These are phyloP conservation scores for Pseudogymnoascus sp. DNA, from an alignment of 2,329 filamentous ascomycete species.

Conservation along the genomic window DNA sequence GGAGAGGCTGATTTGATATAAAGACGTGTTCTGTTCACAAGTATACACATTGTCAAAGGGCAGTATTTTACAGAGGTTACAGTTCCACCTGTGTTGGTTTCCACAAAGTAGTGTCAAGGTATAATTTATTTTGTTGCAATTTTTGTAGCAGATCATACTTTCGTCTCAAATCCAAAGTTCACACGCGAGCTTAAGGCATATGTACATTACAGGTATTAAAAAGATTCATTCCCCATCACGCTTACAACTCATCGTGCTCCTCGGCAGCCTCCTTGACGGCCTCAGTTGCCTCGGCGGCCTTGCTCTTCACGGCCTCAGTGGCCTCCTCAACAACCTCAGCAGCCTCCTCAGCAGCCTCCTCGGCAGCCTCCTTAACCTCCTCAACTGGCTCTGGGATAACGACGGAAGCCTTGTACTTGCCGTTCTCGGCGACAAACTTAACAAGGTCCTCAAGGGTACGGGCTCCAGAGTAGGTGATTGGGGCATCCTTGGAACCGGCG, in stretches of 20 bases:
- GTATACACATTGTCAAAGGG: not conserved
- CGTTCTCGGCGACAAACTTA: conserved; percentile 90
- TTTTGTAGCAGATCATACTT: not conserved
- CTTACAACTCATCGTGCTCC: conserved; percentile 72
- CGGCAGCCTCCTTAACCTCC: conserved; percentile 41
- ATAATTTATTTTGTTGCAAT: not conserved
- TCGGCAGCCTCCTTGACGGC: conserved; percentile 32
- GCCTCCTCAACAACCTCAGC: conserved; percentile 38
- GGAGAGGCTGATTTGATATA: too few species aligned
- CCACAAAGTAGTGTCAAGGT: not conserved
- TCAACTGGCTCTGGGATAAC: conserved; percentile 50
- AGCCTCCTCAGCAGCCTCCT: conserved; percentile 35
- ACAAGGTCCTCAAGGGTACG: conserved; percentile 89
- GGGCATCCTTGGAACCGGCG: conserved; percentile 77
- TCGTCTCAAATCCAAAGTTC: conserved; percentile 7
- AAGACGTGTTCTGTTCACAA: not conserved
- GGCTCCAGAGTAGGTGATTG: conserved; percentile 79
- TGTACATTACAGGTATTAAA: conserved; percentile 1
- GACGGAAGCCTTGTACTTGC: conserved; percentile 76
- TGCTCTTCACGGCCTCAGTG: conserved; percentile 43
- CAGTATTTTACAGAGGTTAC: not conserved
- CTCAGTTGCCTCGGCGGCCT: conserved; percentile 43
- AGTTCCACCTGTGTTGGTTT: not conserved
- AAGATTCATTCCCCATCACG: conserved; percentile 16
- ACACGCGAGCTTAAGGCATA: not conserved